Percentiles rank a stretch among this genome's conserved stretches.
These are phyloP conservation scores for Penicillium lividum DNA, from an alignment of 495 filamentous ascomycete genomes.

Conservation along the genomic window DNA sequence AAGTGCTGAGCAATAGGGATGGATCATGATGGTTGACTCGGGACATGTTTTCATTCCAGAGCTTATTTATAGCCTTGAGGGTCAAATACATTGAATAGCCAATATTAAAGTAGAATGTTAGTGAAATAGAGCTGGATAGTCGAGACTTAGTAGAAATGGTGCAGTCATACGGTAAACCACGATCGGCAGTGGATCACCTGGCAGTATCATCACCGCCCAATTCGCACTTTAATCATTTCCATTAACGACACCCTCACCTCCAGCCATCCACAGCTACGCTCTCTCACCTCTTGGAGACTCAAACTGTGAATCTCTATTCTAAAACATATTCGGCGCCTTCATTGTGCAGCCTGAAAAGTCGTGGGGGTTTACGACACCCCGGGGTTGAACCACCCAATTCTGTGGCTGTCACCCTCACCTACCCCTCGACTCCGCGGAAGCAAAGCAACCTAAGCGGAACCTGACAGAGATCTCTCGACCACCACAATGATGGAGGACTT, in stretches of 20 bases:
- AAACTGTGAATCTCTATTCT: not conserved
- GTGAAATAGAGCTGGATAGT: not conserved
- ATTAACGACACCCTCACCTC: slow-evolving; percentile 1
- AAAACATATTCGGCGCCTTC: not conserved
- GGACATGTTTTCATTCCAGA: not conserved
- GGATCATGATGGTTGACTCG: not conserved
- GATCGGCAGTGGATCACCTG: slow-evolving; percentile 4
- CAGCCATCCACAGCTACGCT: not conserved
- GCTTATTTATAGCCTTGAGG: no score
- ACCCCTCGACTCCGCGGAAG: slow-evolving; percentile 12
- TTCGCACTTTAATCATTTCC: slow-evolving; percentile 9
- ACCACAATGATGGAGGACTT: slow-evolving; percentile 81
- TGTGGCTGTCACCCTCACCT: slow-evolving; percentile 25
- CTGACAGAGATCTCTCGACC: not conserved
- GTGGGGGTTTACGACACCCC: slow-evolving; percentile 8
- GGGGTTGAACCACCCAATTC: slow-evolving; percentile 37
- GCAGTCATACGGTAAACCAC: not conserved
- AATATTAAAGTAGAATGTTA: not conserved
- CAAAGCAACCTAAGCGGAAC: slow-evolving; percentile 10
- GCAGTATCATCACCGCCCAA: slow-evolving; percentile 12
- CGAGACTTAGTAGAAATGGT: not conserved
- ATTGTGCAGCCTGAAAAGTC: slow-evolving; percentile 1
- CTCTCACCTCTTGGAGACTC: not conserved
- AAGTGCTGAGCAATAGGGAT: not conserved
- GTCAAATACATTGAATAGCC: not conserved